Base-by-base conservation (phyloP, 2,329 filamentous ascomycete genomes). In the Penicillium verrucosum region DNA sequence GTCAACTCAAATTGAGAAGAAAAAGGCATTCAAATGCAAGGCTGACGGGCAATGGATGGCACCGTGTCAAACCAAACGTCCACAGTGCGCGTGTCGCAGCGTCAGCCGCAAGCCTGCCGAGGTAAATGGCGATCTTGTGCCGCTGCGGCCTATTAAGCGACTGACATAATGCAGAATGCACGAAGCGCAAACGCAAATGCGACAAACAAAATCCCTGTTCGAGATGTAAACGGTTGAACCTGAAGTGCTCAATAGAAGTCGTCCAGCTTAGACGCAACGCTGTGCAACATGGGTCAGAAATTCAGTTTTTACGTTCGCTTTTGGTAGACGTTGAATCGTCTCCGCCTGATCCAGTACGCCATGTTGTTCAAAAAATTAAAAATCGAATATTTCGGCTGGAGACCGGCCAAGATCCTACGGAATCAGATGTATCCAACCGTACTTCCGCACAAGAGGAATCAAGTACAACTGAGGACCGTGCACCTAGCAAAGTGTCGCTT, bases 101-200 rank as follows among this genome's bases (percentile, higher is more conserved):
- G 64, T 53, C 63, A 64, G 47, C 64, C 64, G 25, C 58, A 63
- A 32, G 64, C 64, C 14, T 66, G 64, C 55, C 63, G 60, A 63
- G 64, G 64, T 66, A 64, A 46, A 25, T 29, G 38, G 49, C 38
- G 40, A 50, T 42, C 41, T 18, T 34, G 27, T 49, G 54, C 25
- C 5, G 7, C 10, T 34, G 32, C 32, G 16, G 25, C 50, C n/a
- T 5, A 25, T 32, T 32, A 34, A 14, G 23, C 25, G 6, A 49
- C 54, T 66, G 51, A 65, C 48, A 48, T 7, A 40, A 53, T 42
- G 11, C 54, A 68, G 65, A 68, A 54, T 68, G 65, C 46, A 66
- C 65, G 23, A 68, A 63, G 49, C 59, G 64, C 23, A 68, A 68
- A 43, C 58, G 65, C 29, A 67, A 67, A 55, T 68, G 65, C 42